Evolutionary conservation across 108 stramenopile species (phyloP), one percentile per base, ranked within the genome.

Genomic region (Nitzschia sp.): DNA sequence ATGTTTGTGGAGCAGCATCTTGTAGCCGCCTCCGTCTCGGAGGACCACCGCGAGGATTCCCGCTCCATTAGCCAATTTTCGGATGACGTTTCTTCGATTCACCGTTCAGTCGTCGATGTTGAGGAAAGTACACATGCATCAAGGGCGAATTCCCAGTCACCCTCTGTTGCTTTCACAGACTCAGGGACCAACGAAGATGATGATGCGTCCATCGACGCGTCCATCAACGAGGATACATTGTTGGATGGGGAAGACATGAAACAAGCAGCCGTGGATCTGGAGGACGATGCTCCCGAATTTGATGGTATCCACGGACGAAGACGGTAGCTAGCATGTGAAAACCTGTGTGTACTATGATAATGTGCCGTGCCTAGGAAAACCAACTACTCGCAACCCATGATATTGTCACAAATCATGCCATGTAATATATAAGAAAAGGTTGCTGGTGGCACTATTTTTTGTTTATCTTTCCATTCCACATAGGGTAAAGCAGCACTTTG

Each of bases 161-260:
- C 46, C 12, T 12, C 9, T 6, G 46, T 17, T 48, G 46, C 14
- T 3, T 2, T 21, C 24, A 55, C 54, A 34, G 57, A 58, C 26
- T n/a, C n/a, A n/a, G n/a, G n/a, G n/a, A n/a, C n/a, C n/a, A n/a
- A n/a, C n/a, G 3, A 39, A 10, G 34, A 19, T n/a, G 38, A 58
- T 15, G 19, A 29, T 17, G 61, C 61, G 8, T 62, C 61, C 2
- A 62, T 62, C 43, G 61, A 62, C 3, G 61, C 61, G n/a, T 8
- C 42, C 40, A 62, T 62, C 3, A 42, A 20, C 24, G 22, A 62
- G 22, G 61, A 62, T 8, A 9, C 43, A 7, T 2, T 44, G 8
- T 14, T 17, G 10, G 61, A 62, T 17, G n/a, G 38, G 42, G 43
- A 62, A 2, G 61, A 62, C 21, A 62, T 62, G 61, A 62, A 62